Percentiles rank a stretch among this genome's conserved stretches.
These are phyloP conservation scores for Vaccinium corymbosum DNA, from an alignment of 148 eudicot genomes.

Conservation along the genomic window DNA sequence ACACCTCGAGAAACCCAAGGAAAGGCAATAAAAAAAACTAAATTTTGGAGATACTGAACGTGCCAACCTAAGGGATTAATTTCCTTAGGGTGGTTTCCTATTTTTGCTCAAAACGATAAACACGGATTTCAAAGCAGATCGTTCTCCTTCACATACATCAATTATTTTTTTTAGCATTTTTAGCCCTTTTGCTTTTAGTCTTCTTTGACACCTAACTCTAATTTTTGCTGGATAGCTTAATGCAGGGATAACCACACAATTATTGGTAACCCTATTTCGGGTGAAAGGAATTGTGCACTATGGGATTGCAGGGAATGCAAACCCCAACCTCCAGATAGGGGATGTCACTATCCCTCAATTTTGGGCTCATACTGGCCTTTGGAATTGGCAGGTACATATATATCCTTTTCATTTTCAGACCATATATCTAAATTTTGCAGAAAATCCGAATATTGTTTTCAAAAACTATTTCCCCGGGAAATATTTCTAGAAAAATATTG, in stretches of 20 bases:
- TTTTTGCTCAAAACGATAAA: too few relatives aligned
- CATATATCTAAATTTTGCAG: neutral
- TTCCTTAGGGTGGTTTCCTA: too few relatives aligned
- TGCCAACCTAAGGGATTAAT: too few relatives aligned
- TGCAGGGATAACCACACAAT: conserved; percentile 37
- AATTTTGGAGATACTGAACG: too few relatives aligned
- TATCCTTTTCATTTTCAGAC: neutral
- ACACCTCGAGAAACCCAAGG: neutral
- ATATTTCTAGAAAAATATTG: too few relatives aligned
- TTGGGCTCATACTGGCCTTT: conserved; percentile 42
- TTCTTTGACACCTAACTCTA: neutral
- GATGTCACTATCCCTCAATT: conserved; percentile 34
- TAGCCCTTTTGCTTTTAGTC: neutral
- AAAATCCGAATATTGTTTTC: neutral
- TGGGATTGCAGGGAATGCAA: conserved; percentile 40
- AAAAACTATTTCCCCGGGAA: too few relatives aligned
- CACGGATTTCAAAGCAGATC: too few relatives aligned
- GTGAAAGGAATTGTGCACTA: conserved; percentile 30
- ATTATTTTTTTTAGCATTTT: too few relatives aligned
- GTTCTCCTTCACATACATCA: too few relatives aligned
- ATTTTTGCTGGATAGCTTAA: conserved; percentile 20
- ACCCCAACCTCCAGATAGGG: conserved; percentile 30
- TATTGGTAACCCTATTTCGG: conserved; percentile 23
- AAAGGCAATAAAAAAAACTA: neutral
- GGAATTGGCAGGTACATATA: conserved; percentile 37